phyloP scores from a whole-genome alignment of 108 stramenopile genomes.

The Cyclotella atomus region DNA sequence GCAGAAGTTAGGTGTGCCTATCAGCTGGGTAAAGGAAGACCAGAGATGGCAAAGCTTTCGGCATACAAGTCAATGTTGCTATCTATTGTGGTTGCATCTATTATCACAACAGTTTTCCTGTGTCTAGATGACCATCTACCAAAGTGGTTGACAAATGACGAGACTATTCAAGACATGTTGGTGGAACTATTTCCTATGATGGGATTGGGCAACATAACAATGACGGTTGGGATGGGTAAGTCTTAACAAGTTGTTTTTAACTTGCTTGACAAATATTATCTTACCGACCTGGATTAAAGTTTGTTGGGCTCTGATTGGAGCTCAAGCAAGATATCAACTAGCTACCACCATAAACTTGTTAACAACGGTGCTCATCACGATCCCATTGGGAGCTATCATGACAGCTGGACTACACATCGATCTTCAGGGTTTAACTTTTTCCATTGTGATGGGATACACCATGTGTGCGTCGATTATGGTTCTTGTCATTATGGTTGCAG shows the following conservation, averaged over 20 bases:
- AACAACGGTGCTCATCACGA: conserved; percentile 8
- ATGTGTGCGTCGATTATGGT: conserved; percentile 15
- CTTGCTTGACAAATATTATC: neutral
- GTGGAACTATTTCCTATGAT: conserved; percentile 62
- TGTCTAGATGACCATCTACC: conserved; percentile 50
- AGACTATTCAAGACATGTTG: conserved; percentile 65
- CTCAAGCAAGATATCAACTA: conserved; percentile 23
- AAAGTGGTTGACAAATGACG: conserved; percentile 55
- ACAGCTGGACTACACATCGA: conserved; percentile 15
- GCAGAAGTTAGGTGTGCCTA: conserved; percentile 69
- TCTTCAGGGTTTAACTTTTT: conserved; percentile 27
- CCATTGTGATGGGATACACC: conserved; percentile 30
- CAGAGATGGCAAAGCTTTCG: conserved; percentile 57
- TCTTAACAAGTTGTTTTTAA: neutral
- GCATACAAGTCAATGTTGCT: conserved; percentile 61
- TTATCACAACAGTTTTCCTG: conserved; percentile 62
- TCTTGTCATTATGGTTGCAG: conserved; percentile 11
- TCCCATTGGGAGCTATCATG: conserved; percentile 25
- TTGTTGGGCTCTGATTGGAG: conserved; percentile 29
- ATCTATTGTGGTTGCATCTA: conserved; percentile 43
- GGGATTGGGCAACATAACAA: conserved; percentile 53
- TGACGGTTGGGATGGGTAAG: conserved; percentile 26
- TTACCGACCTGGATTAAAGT: conserved; percentile 14
- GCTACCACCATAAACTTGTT: conserved; percentile 15
- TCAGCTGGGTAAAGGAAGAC: conserved; percentile 59